Evolutionary conservation across 2,329 filamentous ascomycete genomes (phyloP), one percentile per base, ranked within the genome.

Genomic region (Fusarium floridanum): DNA sequence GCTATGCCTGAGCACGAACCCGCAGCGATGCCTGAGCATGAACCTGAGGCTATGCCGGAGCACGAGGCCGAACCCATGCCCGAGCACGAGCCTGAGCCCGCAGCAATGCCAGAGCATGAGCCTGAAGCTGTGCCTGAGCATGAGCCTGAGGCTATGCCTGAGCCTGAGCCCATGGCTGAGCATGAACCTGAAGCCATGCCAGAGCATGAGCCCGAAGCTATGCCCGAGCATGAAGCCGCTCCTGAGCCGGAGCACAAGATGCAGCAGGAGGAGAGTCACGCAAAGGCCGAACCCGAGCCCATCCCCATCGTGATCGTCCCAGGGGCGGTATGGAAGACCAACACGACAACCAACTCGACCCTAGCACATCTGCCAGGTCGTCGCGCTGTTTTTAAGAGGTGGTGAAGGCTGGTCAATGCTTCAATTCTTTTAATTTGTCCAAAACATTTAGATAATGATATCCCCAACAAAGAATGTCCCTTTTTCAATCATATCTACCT

Each of bases 381-480:
- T 4, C 43, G 70, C 16, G 71, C 71, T 2, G 39, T 73, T 2
- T 45, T 74, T 20, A 71, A 62, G 8, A 70, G 55, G n/a, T 74
- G 65, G 56, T 72, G n/a, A 62, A 27, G 48, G 27, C 10, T 53
- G 27, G 16, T 53, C 27, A 17, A 53, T 32, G 27, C 10, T 53
- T 32, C 27, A n/a, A 29, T 53, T 53, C 17, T 32, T 53, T 53
- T 53, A 53, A 53, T 53, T 53, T 53, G 48, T 53, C 48, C 32
- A 34, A 34, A 50, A 53, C 48, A 29, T 53, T 29, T 53, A 53
- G 48, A 53, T 53, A 53, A 53, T 53, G 48, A 53, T 53, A 53
- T 53, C 48, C 48, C 48, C 29, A 29, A 29, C 29, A 29, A 32
- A 53, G 48, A 53, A 53, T 29, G 48, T n/a, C 11, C 17, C 29